Evolutionary conservation across 345 rosid genomes (phyloP).

Genomic region (Tarenaya hassleriana): DNA sequence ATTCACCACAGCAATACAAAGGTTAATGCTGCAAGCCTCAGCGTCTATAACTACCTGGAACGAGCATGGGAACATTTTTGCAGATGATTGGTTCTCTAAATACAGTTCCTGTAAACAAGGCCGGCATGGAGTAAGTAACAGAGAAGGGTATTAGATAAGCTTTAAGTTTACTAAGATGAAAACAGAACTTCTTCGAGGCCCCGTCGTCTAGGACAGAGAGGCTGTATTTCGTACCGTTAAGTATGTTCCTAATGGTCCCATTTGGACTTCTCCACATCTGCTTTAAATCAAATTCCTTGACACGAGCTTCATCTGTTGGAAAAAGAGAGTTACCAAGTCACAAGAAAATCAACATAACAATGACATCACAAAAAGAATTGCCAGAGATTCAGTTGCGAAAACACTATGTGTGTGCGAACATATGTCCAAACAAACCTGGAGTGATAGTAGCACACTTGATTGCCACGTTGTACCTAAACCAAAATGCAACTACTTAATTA

Average conservation of each 20-base stretch:
- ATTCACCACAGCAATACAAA: too few species aligned
- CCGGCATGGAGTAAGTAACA: too few species aligned
- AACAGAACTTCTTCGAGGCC: background rate
- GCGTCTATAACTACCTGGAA: slow-evolving; percentile 66
- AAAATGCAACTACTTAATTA: too few species aligned
- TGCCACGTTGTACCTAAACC: slow-evolving; percentile 46
- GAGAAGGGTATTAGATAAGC: too few species aligned
- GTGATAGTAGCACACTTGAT: slow-evolving; percentile 62
- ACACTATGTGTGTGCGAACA: too few species aligned
- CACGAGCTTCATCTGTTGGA: slow-evolving; percentile 71
- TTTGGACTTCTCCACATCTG: slow-evolving; percentile 97
- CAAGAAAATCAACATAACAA: too few species aligned
- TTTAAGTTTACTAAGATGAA: slow-evolving; percentile 2
- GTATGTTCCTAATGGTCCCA: slow-evolving; percentile 84
- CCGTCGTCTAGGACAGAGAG: slow-evolving; percentile 14
- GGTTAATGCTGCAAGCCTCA: too few species aligned
- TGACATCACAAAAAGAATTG: too few species aligned
- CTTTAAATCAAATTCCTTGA: slow-evolving; percentile 71
- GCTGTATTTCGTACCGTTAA: slow-evolving; percentile 86
- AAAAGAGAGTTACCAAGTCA: slow-evolving; percentile 7
- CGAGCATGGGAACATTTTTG: slow-evolving; percentile 70
- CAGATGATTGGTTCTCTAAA: slow-evolving; percentile 90
- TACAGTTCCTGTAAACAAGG: slow-evolving; percentile 62
- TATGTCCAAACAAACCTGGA: slow-evolving; percentile 48
- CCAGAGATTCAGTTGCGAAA: background rate